Evolutionary conservation across 179 eudicot species (phyloP).

Genomic region (Patellifolia procumbens): DNA sequence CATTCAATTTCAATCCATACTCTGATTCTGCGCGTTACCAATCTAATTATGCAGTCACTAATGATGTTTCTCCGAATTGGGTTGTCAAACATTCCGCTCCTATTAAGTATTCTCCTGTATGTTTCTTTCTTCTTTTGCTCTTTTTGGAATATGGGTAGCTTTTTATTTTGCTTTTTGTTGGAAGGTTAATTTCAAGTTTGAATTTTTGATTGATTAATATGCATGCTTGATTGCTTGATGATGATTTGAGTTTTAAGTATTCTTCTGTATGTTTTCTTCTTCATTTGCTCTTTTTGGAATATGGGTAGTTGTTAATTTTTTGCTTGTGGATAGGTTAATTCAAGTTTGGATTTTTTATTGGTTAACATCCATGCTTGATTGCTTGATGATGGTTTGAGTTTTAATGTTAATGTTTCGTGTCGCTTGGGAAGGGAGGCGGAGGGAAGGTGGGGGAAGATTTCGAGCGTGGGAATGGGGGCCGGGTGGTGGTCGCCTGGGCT

Average conservation of each 20-base stretch:
- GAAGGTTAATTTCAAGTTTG: too few relatives aligned
- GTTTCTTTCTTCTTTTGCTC: background rate
- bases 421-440: too few relatives aligned
- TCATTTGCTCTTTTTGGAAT: too few relatives aligned
- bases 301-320: background rate
- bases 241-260: background rate
- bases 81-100: slow-evolving; percentile 28
- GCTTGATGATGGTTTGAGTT: too few relatives aligned
- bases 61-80: slow-evolving; percentile 25
- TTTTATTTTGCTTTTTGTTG: background rate
- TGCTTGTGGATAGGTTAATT: background rate
- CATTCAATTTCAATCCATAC: slow-evolving; percentile 2
- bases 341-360: background rate
- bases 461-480: too few relatives aligned
- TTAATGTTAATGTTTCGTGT: too few relatives aligned
- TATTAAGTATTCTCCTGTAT: slow-evolving; percentile 29
- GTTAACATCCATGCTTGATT: too few relatives aligned
- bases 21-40: slow-evolving; percentile 16
- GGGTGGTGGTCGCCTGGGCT: too few relatives aligned
- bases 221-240: background rate
- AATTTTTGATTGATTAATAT: background rate
- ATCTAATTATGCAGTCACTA: slow-evolving; percentile 21
- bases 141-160: too few relatives aligned
- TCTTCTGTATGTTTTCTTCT: too few relatives aligned
- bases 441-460: too few relatives aligned